Conservation (phyloP, 148 eudicot species). For the Dysphania ambrosioides region DNA sequence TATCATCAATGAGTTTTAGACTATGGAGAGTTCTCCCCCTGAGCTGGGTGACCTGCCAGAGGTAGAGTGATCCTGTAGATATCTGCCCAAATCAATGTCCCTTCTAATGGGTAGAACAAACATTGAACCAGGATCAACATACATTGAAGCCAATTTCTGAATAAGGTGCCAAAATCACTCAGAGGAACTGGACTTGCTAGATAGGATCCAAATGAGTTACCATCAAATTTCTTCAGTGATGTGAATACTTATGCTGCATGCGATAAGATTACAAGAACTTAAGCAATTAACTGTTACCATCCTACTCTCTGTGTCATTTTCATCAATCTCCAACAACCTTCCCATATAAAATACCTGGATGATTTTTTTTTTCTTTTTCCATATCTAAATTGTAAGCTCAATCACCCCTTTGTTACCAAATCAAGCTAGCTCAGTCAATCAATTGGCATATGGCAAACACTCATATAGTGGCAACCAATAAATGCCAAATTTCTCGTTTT, state of each 20-base stretch:
- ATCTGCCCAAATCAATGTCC: neutral
- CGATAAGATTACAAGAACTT: too few relatives aligned
- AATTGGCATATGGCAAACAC: too few relatives aligned
- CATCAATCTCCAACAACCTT: neutral
- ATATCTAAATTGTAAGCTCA: too few relatives aligned
- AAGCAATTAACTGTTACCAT: too few relatives aligned
- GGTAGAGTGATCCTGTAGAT: neutral
- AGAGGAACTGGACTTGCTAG: neutral
- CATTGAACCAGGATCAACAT: neutral
- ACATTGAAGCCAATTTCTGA: neutral
- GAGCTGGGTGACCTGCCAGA: neutral
- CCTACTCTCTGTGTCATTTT: too few relatives aligned
- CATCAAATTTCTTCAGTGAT: neutral
- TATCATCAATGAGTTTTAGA: neutral
- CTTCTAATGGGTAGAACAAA: neutral
- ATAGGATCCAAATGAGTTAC: neutral
- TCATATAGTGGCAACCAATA: neutral
- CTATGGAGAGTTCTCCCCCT: neutral
- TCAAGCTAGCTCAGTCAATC: neutral
- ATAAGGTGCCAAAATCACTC: neutral
- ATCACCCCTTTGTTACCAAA: neutral
- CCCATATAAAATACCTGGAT: neutral
- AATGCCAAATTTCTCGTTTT: neutral
- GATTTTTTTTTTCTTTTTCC: too few relatives aligned
- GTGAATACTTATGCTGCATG: too few relatives aligned